Evolutionary conservation across 1,284 basidiomycete genomes (phyloP).

Genomic region (Sutorius eximius): DNA sequence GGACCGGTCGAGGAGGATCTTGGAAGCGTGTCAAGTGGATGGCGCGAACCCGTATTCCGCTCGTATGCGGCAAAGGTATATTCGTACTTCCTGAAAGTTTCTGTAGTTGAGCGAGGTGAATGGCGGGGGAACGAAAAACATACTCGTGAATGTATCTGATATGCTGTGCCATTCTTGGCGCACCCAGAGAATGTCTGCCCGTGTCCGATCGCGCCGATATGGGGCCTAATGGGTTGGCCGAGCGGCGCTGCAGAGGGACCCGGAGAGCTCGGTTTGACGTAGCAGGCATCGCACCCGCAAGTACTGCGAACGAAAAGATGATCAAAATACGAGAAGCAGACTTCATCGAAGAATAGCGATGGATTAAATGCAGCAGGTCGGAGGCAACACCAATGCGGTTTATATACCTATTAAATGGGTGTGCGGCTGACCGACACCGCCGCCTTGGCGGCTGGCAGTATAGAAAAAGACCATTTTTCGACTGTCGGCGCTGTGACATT

Average conservation of each 20-base stretch:
- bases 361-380: neutral
- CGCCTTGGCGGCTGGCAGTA: too few relatives aligned
- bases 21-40: slow-evolving; percentile 28
- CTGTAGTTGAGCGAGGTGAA: neutral
- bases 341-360: slow-evolving; percentile 11
- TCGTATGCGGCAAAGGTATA: slow-evolving; percentile 37
- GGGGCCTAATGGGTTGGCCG: neutral
- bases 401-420: slow-evolving; percentile 12
- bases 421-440: slow-evolving; percentile 19
- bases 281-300: slow-evolving; percentile 11
- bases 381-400: neutral
- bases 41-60: slow-evolving; percentile 38
- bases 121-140: neutral
- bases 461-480: too few relatives aligned
- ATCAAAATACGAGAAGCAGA: neutral
- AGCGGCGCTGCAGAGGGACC: slow-evolving; percentile 14
- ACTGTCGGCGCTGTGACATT: too few relatives aligned
- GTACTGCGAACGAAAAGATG: neutral
- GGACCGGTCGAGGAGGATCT: neutral
- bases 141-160: slow-evolving; percentile 11
- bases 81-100: slow-evolving; percentile 33
- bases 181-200: neutral
- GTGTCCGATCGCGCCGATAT: neutral
- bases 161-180: neutral
- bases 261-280: slow-evolving; percentile 5